Evolutionary conservation across 1,139 yeast species (phyloP), one percentile per base, ranked within the genome.

Genomic region (Geotrichum candidum): DNA sequence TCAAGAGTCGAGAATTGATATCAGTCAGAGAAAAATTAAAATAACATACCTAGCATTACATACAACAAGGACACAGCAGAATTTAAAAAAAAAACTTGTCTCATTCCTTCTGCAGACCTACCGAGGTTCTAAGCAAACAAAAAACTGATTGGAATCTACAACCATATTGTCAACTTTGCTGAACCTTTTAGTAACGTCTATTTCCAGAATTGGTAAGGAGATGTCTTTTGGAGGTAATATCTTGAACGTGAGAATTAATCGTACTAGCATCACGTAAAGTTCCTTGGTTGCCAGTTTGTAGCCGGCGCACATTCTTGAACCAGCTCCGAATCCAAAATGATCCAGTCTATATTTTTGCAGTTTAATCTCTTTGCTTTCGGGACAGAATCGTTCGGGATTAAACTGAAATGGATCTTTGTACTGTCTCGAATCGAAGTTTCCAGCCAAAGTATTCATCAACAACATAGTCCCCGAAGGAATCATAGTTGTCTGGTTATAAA

Each of bases 281-380:
- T 87, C 90, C 61, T 82, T 81, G 66, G 79, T 77, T 0, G 90
- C 90, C 59, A 88, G 75, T 57, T 80, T 79, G 56, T 80, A 80
- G 0, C 94, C 95, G 0, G 87, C 80, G 70, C 94, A 88, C 82
- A 80, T 84, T 61, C 94, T 72, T 0, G 86, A 78, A 0, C 94
- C 95, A 18, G 83, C 82, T 0, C 94, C 94, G 73, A 87, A 88
- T 0, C 90, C 75, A 63, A 84, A 79, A 68, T 86, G 90, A 3
- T 55, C 61, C 35, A 27, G 52, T 13, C 46, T 52, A 51, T 29
- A 15, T 3, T 54, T 31, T 3, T 22, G 46, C 53, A 27, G 52
- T 15, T 51, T 52, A 46, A 46, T 11, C 11, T 54, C 27, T 18
- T 22, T 27, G 9, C n/a, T 53, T 2, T 31, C 31, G 22, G 15